phyloP scores from a whole-genome alignment of 345 rosid species.

The Camelina laxa region DNA sequence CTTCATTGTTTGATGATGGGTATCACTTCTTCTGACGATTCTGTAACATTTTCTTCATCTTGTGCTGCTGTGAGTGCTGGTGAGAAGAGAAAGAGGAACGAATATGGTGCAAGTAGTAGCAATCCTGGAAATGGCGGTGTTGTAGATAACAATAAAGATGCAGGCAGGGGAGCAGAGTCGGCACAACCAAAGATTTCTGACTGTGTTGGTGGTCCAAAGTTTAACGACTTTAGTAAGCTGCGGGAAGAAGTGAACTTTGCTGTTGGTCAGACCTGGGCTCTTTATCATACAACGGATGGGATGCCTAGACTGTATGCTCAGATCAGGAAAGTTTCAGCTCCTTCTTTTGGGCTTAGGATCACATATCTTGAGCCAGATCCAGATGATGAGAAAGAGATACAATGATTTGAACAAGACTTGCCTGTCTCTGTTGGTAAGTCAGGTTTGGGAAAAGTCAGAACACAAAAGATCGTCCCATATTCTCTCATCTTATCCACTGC shows the following conservation, averaged over 20 bases:
- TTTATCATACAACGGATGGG: constrained; percentile 51
- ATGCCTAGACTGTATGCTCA: constrained; percentile 81
- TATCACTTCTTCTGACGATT: too few species aligned
- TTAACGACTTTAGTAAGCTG: constrained; percentile 44
- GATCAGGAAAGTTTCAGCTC: constrained; percentile 52
- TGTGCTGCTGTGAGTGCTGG: not conserved
- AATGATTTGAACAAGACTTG: constrained; percentile 53
- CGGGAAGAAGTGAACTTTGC: constrained; percentile 52
- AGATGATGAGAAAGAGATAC: constrained; percentile 46
- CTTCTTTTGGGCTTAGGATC: constrained; percentile 54
- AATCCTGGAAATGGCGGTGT: constrained; percentile 43
- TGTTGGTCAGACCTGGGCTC: constrained; percentile 69
- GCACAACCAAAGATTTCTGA: not conserved
- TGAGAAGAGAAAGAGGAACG: constrained; percentile 42
- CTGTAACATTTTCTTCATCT: too few species aligned
- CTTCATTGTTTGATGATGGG: too few species aligned
- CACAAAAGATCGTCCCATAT: constrained; percentile 35
- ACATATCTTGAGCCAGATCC: constrained; percentile 75
- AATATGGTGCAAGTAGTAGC: not conserved
- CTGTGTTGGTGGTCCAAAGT: not conserved
- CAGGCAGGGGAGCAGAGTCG: not conserved
- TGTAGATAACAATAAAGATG: not conserved
- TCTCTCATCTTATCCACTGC: constrained; percentile 55
- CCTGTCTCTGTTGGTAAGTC: constrained; percentile 69
- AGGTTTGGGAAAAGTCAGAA: constrained; percentile 38